Evolutionary conservation across 2,329 filamentous ascomycete species (phyloP).

Genomic region (Fusarium sp.): DNA sequence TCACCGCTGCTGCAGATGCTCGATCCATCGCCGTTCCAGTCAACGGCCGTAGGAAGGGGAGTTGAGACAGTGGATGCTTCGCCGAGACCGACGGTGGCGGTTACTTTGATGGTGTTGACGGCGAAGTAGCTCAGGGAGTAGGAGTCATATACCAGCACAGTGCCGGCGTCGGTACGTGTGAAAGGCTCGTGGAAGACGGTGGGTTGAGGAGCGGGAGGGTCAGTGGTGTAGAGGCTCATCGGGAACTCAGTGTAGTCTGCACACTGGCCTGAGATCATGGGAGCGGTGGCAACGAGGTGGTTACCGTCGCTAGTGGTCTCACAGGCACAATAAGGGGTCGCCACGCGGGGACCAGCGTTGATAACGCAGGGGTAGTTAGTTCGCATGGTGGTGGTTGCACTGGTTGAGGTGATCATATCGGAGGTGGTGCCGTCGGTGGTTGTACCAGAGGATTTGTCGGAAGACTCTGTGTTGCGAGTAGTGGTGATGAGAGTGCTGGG

Average conservation of each 20-base stretch:
- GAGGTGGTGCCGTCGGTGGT: not conserved
- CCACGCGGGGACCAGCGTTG: not conserved
- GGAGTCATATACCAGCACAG: not conserved
- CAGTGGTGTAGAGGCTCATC: slow-evolving; percentile 1
- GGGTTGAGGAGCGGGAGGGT: not conserved
- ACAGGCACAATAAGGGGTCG: not conserved
- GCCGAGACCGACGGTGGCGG: slow-evolving; percentile 6
- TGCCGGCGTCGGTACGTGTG: not conserved
- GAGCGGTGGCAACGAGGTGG: not conserved
- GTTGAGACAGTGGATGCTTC: slow-evolving; percentile 2
- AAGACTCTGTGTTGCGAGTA: slow-evolving; percentile 2
- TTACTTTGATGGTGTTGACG: slow-evolving; percentile 1
- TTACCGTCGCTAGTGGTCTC: slow-evolving; percentile 12
- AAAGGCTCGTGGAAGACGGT: slow-evolving; percentile 4
- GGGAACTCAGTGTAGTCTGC: slow-evolving; percentile 8
- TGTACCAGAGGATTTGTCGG: not conserved
- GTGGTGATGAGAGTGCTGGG: slow-evolving; percentile 12
- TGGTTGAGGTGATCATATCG: not conserved
- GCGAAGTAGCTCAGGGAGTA: slow-evolving; percentile 7
- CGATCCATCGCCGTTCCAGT: not conserved
- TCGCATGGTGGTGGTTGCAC: not conserved
- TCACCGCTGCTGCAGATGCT: slow-evolving; percentile 5
- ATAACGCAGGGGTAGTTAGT: slow-evolving; percentile 12
- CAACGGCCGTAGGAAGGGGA: not conserved
- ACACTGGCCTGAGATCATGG: slow-evolving; percentile 4